Base-by-base conservation (phyloP, 164 flowering plant species). In the Stephania cephalantha region DNA sequence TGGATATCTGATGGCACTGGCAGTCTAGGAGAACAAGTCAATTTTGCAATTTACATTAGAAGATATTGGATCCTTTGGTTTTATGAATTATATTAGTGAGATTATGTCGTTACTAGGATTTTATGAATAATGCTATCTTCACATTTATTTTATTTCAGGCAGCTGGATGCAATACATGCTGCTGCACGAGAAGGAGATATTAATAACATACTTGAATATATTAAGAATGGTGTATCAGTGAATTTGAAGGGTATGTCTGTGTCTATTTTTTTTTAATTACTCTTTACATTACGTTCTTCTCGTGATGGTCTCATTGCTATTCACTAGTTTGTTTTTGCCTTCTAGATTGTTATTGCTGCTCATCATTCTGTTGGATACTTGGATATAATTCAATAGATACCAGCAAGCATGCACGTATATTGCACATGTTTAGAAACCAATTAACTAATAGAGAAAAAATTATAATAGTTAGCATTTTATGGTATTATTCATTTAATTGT, bases 111-210 rank as follows among this genome's bases (percentile, higher is more conserved):
- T 68, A 7, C 12, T 35, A 25, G 61, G 11, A 29, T 15, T 45
- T 74, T 66, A 2, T 67, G 71, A 48, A 20, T 48, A 25, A 46
- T 12, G 58, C 9, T 9, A 48, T 29, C 61, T 31, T 31, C 42
- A 18, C 30, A 58, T 13, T 13, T 64, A 25, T 17, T 66, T 31
- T 61, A 45, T 78, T 79, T 75, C 88, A 92, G 97, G 81, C 84
- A 84, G 82, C 78, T 96, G 89, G 97, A 94, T 76, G 97, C 88
- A 53, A 86, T 96, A 68, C 99, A 94, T 86, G 88, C 83, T 58
- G 89, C 81, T 88, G 98, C 99, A 42, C 84, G 98, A 83, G 99
- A 96, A 90, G 99, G 99, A 70, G 95, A 93, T 72, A 71, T 71
- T 20, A 85, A 86, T 52, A 85, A 87, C 81, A 71, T 96, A 84